A percentile compares a stretch with the other conserved stretches of the same genome.
phyloP scores from a whole-genome alignment of 2,329 filamentous ascomycete genomes.

The Diaporthe longicolla region DNA sequence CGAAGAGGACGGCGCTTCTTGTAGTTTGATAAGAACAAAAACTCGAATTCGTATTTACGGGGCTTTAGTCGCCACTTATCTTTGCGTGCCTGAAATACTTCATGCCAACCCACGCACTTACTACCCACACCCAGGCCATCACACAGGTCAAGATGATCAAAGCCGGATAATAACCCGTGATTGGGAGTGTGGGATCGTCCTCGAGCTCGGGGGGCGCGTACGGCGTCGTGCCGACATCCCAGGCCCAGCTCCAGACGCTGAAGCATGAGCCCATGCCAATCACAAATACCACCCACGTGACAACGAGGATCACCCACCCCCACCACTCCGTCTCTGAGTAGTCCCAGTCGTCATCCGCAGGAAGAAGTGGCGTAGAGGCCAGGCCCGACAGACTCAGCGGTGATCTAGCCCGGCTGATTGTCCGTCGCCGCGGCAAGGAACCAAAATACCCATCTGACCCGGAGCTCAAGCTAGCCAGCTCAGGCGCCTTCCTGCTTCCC shows the following conservation, averaged over 20 bases:
- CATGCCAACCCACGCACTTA: slow-evolving; percentile 98
- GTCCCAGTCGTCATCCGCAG: slow-evolving; percentile 78
- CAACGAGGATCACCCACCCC: slow-evolving; percentile 93
- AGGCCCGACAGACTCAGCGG: slow-evolving; percentile 70
- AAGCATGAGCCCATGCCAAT: slow-evolving; percentile 96
- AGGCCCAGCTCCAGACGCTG: slow-evolving; percentile 98
- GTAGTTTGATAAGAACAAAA: neutral
- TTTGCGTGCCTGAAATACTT: slow-evolving; percentile 99
- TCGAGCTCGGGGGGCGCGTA: slow-evolving; percentile 96
- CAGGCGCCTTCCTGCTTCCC: slow-evolving; percentile 57
- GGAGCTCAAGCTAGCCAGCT: slow-evolving; percentile 63
- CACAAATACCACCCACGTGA: slow-evolving; percentile 97
- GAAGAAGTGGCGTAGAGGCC: slow-evolving; percentile 62
- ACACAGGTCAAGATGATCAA: slow-evolving; percentile 93
- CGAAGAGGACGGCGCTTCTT: no score
- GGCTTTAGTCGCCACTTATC: slow-evolving; percentile 74
- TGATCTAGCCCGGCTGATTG: slow-evolving; percentile 69
- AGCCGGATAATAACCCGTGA: slow-evolving; percentile 96
- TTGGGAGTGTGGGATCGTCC: slow-evolving; percentile 93
- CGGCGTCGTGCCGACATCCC: slow-evolving; percentile 96
- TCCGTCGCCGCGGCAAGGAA: slow-evolving; percentile 61
- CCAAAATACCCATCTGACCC: slow-evolving; percentile 75
- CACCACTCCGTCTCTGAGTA: slow-evolving; percentile 97
- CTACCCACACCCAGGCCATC: slow-evolving; percentile 99
- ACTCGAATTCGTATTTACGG: neutral